These are phyloP conservation scores for Kodamaea laetipori DNA, from an alignment of 805 yeast genomes.

Conservation along the genomic window DNA sequence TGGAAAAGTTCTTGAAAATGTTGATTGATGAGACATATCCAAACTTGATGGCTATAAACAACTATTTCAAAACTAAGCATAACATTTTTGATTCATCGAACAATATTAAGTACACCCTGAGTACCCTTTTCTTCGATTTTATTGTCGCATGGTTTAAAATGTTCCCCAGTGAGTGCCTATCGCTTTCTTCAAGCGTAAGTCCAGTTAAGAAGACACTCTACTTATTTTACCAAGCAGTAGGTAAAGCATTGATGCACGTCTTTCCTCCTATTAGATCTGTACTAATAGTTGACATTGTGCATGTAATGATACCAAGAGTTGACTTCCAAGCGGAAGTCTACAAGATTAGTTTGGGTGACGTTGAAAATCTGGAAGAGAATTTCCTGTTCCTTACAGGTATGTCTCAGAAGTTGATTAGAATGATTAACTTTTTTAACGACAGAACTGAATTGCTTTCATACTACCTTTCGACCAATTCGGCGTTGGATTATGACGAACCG, in stretches of 20 bases:
- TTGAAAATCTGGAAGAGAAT: slow-evolving; percentile 16
- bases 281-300: slow-evolving; percentile 36
- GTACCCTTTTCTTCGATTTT: slow-evolving; percentile 34
- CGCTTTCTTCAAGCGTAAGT: slow-evolving; percentile 28
- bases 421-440: slow-evolving; percentile 36
- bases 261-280: slow-evolving; percentile 38
- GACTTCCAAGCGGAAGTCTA: slow-evolving; percentile 30
- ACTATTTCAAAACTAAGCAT: slow-evolving; percentile 22
- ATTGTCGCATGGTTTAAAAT: slow-evolving; percentile 38
- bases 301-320: slow-evolving; percentile 33
- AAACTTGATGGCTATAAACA: slow-evolving; percentile 27
- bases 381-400: slow-evolving; percentile 25
- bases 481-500: slow-evolving; percentile 18
- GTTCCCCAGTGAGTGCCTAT: slow-evolving; percentile 34
- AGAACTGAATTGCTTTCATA: slow-evolving; percentile 31
- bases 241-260: slow-evolving; percentile 34
- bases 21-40: slow-evolving; percentile 31
- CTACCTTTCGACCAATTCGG: slow-evolving; percentile 23
- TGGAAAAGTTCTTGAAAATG: slow-evolving; percentile 31
- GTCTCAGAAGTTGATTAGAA: slow-evolving; percentile 30
- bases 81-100: slow-evolving; percentile 17
- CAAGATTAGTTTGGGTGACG: slow-evolving; percentile 11
- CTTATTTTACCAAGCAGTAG: slow-evolving; percentile 38
- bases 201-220: slow-evolving; percentile 37
- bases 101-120: slow-evolving; percentile 29